Conservation (phyloP, 2,329 filamentous ascomycete genomes). For the Nemania abortiva region DNA sequence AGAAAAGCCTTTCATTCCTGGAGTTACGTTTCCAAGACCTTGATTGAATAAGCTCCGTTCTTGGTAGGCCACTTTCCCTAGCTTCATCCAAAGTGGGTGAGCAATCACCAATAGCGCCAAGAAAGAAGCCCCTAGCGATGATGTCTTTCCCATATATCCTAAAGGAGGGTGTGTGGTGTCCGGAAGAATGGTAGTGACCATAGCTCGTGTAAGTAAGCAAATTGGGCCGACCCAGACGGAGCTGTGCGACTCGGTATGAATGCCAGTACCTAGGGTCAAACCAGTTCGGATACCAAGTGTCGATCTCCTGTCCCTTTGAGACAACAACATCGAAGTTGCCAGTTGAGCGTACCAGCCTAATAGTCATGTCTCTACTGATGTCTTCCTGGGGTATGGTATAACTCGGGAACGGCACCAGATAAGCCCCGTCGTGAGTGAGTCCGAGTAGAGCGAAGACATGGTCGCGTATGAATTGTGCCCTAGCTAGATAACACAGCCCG, state of each 20-base stretch:
- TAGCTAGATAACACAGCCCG: slow-evolving; percentile 31
- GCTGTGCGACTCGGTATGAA: slow-evolving; percentile 22
- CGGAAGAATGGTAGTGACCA: slow-evolving; percentile 29
- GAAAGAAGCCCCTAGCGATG: slow-evolving; percentile 27
- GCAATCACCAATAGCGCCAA: slow-evolving; percentile 31
- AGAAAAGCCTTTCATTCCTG: slow-evolving; percentile 26
- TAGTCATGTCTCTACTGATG: slow-evolving; percentile 36
- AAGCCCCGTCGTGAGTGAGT: slow-evolving; percentile 36
- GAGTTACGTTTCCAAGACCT: slow-evolving; percentile 33
- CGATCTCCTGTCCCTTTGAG: slow-evolving; percentile 19
- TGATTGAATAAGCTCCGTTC: slow-evolving; percentile 13
- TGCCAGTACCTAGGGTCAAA: slow-evolving; percentile 35
- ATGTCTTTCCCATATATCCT: slow-evolving; percentile 22
- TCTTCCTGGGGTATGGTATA: slow-evolving; percentile 32
- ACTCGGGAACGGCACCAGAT: slow-evolving; percentile 35
- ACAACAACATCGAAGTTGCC: slow-evolving; percentile 34
- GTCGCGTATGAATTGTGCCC: slow-evolving; percentile 31
- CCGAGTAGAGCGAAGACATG: slow-evolving; percentile 36
- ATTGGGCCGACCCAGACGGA: slow-evolving; percentile 12
- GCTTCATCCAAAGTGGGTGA: slow-evolving; percentile 35
- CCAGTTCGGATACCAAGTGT: slow-evolving; percentile 39
- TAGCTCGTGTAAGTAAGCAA: slow-evolving; percentile 34
- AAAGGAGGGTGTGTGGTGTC: slow-evolving; percentile 25
- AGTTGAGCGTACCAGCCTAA: slow-evolving; percentile 34
- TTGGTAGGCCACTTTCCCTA: slow-evolving; percentile 22